Base-by-base conservation (phyloP, 139 green algal species). In the Chlorokybus atmophyticus region DNA sequence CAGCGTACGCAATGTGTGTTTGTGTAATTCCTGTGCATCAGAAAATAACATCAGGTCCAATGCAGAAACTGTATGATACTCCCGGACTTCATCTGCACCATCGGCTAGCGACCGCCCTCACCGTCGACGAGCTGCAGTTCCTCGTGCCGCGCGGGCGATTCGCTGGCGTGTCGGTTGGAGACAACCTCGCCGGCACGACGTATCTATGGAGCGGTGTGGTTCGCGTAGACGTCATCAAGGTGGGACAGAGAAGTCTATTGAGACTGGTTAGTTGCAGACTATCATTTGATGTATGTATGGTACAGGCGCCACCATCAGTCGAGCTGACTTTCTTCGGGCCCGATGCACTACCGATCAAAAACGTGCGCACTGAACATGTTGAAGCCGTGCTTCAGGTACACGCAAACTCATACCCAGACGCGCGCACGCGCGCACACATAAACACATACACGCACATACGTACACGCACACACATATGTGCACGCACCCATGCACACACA, bases 21-120 rank as follows among this genome's bases (percentile, higher is more conserved):
- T 40, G 47, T 54, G 47, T 54, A 19, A 47, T 19, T 19, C 19
- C 19, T 47, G 19, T n/a, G 19, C 39, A n/a, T 47, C 19, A n/a
- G 19, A 19, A 47, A 47, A 47, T 47, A 47, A 10, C 14, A 59
- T 1, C 25, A 7, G n/a, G n/a, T n/a, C 29, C 23, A 44, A 7
- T 25, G 52, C 27, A 65, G 50, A 28, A 52, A 7, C 57, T 80
- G n/a, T 68, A 53, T 47, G 89, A 97, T 73, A 96, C 88, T 0
- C 88, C 90, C 3, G 90, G 90, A 7, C 57, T 98, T 30, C 87
- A 95, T 67, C 65, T 96, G 31, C 80, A 92, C 60, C 90, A 96
- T 70, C 74, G 87, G 26, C 60, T 96, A 52, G 76, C 83, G 0
- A 84, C 94, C 56, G 79, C 90, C 53, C 74, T 98, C 19, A 67